Evolutionary conservation across 2,329 filamentous ascomycete species (phyloP), one percentile per base, ranked within the genome.

Genomic region (Trichoderma simmonsii): DNA sequence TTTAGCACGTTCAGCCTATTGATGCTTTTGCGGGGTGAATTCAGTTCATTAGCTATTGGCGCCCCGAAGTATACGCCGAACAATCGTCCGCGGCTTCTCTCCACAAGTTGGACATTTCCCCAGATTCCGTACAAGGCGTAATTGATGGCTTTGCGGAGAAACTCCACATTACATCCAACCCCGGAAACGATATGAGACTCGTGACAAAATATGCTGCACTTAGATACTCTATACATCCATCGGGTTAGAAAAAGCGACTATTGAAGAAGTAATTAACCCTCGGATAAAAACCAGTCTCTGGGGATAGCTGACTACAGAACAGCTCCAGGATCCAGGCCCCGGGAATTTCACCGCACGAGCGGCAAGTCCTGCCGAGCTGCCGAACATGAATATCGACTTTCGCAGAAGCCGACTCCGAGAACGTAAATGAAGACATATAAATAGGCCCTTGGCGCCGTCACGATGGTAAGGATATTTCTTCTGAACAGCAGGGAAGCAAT

Each of bases 51-150:
- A n/a, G 18, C 24, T 56, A 24, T 18, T 21, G 51, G 21, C 32
- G 51, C 32, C 6, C 64, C 64, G 64, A 67, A 43, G n/a, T 56
- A 67, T 57, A 43, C 18, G 54, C 64, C 64, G 64, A 67, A 32
- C 48, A 67, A 67, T 67, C 30, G 24, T 59, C 64, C 64, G 51
- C 51, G 64, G 51, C 48, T 9, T 39, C 48, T 67, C 30, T 39
- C 24, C 32, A 67, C 48, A 57, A 12, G 30, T 30, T 57, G 51
- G 11, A 7, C 2, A n/a, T 43, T 36, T 34, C 64, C 64, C 63
- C 48, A 66, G 63, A 66, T 66, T 66, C 48, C 43, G 48, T 28
- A 24, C 30, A n/a, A 67, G 7, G 8, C 51, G 12, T 67, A 28
- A n/a, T 57, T 18, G 24, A 57, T n/a, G 64, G 39, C 14, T 30